These are phyloP conservation scores for Cyclostephanos tholiformis DNA, from an alignment of 108 stramenopile species.

Conservation along the genomic window DNA sequence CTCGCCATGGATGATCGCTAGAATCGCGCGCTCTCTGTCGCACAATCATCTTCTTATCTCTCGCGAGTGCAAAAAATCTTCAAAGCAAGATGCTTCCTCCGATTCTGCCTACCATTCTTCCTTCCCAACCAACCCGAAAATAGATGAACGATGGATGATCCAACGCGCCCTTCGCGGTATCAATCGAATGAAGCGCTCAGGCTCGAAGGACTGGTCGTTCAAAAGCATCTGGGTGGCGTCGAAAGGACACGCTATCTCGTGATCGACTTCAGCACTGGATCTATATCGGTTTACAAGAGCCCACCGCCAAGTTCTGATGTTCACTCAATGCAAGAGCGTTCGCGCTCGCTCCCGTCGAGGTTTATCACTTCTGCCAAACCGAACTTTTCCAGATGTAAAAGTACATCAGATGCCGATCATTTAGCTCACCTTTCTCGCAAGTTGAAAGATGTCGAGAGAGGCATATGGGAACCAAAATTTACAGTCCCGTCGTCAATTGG, in stretches of 20 bases:
- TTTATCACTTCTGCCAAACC: neutral
- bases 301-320: conserved; percentile 22
- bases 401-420: neutral
- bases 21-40: no score
- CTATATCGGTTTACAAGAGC: conserved; percentile 26
- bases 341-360: conserved; percentile 12
- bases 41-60: no score
- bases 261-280: conserved; percentile 22
- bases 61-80: no score
- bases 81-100: no score
- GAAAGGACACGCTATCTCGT: conserved; percentile 39
- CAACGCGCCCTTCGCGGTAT: neutral
- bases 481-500: conserved; percentile 25
- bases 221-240: conserved; percentile 22
- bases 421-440: conserved; percentile 16
- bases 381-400: conserved; percentile 7
- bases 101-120: no score
- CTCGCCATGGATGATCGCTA: no score
- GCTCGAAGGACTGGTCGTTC: conserved; percentile 36
- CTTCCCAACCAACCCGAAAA: no score
- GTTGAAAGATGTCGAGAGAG: neutral
- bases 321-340: neutral
- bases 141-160: no score
- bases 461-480: conserved; percentile 30
- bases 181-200: conserved; percentile 1